Conservation (phyloP, 805 yeast species). For the Debaryomyces maramus region DNA sequence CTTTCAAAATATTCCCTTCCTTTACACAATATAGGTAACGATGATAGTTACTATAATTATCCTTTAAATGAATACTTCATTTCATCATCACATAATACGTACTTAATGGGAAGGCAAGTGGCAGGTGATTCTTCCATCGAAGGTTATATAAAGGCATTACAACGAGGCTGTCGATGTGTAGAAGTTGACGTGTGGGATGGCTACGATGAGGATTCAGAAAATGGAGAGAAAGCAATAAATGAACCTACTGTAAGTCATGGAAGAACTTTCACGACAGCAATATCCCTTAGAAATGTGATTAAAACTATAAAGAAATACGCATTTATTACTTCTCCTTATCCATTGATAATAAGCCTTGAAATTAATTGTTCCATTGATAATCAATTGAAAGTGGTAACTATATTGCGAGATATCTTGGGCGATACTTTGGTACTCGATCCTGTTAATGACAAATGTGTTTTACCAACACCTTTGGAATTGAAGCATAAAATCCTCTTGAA, state of each 20-base stretch:
- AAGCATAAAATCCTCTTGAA: conserved; percentile 74
- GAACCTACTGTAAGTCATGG: conserved; percentile 95
- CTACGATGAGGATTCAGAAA: conserved; percentile 42
- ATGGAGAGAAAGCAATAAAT: conserved; percentile 17
- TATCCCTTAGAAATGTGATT: conserved; percentile 67
- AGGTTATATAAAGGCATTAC: conserved; percentile 82
- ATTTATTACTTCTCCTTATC: conserved; percentile 82
- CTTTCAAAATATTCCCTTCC: conserved; percentile 27
- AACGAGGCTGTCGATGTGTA: conserved; percentile 91
- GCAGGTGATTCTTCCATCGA: conserved; percentile 88
- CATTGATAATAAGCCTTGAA: conserved; percentile 84
- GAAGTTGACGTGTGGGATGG: conserved; percentile 95
- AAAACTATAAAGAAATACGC: conserved; percentile 79
- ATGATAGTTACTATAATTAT: conserved; percentile 24
- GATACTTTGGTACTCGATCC: conserved; percentile 51
- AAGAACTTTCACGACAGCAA: conserved; percentile 71
- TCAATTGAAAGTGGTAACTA: conserved; percentile 58
- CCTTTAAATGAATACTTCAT: conserved; percentile 87
- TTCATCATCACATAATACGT: conserved; percentile 94
- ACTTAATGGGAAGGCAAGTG: conserved; percentile 81
- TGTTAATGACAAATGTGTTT: conserved; percentile 23
- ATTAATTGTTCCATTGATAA: conserved; percentile 70
- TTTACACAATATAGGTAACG: conserved; percentile 11
- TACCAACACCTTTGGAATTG: conserved; percentile 76
- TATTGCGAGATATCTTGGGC: conserved; percentile 59